Percentiles rank a stretch among this genome's conserved stretches.
Evolutionary conservation across 306 rosid genomes (phyloP).

Genomic region (Vigna radiata): DNA sequence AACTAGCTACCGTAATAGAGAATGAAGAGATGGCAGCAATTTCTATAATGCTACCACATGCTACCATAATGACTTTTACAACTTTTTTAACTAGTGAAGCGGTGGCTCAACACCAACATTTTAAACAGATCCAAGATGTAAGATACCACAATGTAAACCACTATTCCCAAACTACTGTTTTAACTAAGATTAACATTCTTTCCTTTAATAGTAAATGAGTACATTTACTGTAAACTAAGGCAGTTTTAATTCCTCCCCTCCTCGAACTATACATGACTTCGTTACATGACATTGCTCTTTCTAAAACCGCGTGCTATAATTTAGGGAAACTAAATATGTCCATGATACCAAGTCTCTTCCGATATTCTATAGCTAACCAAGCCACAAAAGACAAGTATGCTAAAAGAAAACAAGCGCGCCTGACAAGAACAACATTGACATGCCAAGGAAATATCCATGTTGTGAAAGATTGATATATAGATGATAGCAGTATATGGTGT

Average conservation of each 20-base stretch:
- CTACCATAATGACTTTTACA: conserved; percentile 14
- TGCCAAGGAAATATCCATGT: conserved; percentile 44
- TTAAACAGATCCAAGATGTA: neutral
- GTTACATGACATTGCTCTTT: conserved; percentile 35
- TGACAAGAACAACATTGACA: conserved; percentile 42
- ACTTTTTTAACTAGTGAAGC: neutral
- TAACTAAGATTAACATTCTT: neutral
- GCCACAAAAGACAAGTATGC: conserved; percentile 67
- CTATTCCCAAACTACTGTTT: neutral
- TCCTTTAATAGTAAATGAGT: neutral
- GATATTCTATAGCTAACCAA: conserved; percentile 70
- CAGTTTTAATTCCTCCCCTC: conserved; percentile 22
- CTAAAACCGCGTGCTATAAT: conserved; percentile 48
- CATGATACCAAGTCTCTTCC: conserved; percentile 67
- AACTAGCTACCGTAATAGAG: conserved; percentile 51
- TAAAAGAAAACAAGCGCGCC: conserved; percentile 63
- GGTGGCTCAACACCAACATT: conserved; percentile 9
- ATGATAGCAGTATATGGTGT: conserved; percentile 50
- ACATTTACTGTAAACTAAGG: conserved; percentile 28
- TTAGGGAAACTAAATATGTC: conserved; percentile 56
- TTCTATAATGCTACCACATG: neutral
- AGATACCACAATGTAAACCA: conserved; percentile 16
- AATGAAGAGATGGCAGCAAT: no score
- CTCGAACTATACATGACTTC: conserved; percentile 47
- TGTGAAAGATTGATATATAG: conserved; percentile 44